These are phyloP conservation scores for Metarhizium robertsii DNA, from an alignment of 2,329 filamentous ascomycete genomes.

Conservation along the genomic window DNA sequence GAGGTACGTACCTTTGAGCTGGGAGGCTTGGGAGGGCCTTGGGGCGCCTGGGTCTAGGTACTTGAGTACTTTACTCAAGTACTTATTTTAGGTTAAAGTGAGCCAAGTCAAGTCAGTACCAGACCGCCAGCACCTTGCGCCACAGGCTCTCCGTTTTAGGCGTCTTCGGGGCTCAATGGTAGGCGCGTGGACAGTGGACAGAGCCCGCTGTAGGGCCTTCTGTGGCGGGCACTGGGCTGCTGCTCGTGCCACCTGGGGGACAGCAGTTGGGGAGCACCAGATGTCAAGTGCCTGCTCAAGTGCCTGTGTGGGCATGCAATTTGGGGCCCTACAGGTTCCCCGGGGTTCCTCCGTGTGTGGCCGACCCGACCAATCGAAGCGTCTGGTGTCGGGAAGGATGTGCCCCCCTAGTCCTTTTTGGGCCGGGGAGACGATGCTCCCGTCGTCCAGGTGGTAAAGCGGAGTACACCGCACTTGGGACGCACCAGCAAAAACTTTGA, in stretches of 20 bases:
- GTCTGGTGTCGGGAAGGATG: not conserved
- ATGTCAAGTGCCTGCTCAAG: too few relatives aligned
- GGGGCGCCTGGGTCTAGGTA: not conserved
- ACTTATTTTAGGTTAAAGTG: too few relatives aligned
- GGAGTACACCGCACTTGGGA: too few relatives aligned
- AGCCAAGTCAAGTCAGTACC: too few relatives aligned
- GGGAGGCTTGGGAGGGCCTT: not conserved
- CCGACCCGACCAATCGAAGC: not conserved
- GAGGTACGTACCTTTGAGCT: slow-evolving; percentile 1
- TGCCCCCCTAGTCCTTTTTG: not conserved
- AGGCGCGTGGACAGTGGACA: not conserved
- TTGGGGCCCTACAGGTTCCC: not conserved
- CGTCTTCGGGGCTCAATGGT: not conserved
- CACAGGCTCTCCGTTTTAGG: not conserved
- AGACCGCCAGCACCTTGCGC: not conserved
- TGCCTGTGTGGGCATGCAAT: not conserved
- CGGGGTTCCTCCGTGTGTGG: not conserved
- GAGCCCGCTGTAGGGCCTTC: not conserved
- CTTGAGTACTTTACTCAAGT: not conserved
- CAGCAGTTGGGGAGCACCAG: too few relatives aligned
- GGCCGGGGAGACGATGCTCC: slow-evolving; percentile 1
- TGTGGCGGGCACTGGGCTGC: not conserved
- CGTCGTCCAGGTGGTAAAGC: not conserved
- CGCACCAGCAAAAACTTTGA: too few relatives aligned
- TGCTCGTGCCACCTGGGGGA: not conserved